These are phyloP conservation scores for Xylaria sp. DNA, from an alignment of 2,329 filamentous ascomycete genomes.

Conservation along the genomic window DNA sequence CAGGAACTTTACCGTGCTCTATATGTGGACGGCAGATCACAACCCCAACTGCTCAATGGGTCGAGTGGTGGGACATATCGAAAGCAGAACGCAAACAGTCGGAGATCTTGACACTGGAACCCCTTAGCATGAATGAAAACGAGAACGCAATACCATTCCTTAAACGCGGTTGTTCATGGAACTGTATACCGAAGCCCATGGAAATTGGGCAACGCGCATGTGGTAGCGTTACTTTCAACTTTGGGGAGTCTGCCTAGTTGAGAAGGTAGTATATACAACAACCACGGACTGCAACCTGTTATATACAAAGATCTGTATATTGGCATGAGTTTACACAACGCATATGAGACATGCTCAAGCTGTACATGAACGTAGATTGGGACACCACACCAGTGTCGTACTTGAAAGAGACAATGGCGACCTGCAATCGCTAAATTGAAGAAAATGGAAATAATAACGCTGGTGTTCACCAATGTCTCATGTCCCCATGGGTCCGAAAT, in stretches of 20 bases:
- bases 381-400: neutral
- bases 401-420: neutral
- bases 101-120: neutral
- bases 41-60: slow-evolving; percentile 66
- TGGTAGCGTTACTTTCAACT: slow-evolving; percentile 4
- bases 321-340: neutral
- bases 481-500: slow-evolving; percentile 3
- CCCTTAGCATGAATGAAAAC: slow-evolving; percentile 26
- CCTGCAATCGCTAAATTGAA: neutral
- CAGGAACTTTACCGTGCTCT: slow-evolving; percentile 63
- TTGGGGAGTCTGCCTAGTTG: neutral
- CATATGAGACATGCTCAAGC: neutral
- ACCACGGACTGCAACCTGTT: neutral
- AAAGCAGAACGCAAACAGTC: neutral
- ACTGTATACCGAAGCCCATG: slow-evolving; percentile 32
- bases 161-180: slow-evolving; percentile 39
- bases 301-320: neutral
- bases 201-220: slow-evolving; percentile 25
- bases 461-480: neutral
- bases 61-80: slow-evolving; percentile 68
- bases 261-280: neutral
- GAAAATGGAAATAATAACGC: slow-evolving; percentile 3
- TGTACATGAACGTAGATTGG: neutral
- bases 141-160: slow-evolving; percentile 44
- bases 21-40: slow-evolving; percentile 62